These are phyloP conservation scores for Nakazawaea peltata DNA, from an alignment of 805 yeast species.

Conservation along the genomic window DNA sequence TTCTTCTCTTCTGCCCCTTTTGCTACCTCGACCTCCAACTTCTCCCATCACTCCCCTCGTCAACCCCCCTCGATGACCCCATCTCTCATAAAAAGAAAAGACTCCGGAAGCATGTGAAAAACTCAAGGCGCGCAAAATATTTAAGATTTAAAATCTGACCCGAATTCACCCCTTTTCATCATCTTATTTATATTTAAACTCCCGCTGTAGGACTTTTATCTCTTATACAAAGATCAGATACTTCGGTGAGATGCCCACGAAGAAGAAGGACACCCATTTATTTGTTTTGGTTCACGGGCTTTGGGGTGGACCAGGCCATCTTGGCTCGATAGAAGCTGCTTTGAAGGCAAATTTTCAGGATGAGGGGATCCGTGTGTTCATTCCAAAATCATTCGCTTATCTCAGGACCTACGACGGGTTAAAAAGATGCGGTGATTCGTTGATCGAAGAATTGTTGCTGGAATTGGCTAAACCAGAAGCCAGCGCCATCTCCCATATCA, in stretches of 20 bases:
- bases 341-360: conserved; percentile 31
- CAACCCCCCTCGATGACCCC: no score
- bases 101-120: no score
- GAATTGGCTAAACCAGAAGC: conserved; percentile 28
- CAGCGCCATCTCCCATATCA: conserved; percentile 40
- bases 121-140: no score
- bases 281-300: conserved; percentile 74
- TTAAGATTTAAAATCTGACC: no score
- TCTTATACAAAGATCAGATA: no score
- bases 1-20: neutral
- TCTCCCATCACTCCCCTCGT: no score
- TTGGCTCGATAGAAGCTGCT: conserved; percentile 37
- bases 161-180: no score
- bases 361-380: conserved; percentile 33
- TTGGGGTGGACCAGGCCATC: conserved; percentile 61
- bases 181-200: no score
- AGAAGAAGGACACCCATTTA: no score
- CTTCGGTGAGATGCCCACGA: no score
- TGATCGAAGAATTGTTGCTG: conserved; percentile 54
- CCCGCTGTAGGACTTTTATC: no score
- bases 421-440: conserved; percentile 60
- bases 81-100: no score
- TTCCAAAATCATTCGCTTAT: conserved; percentile 56
- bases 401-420: conserved; percentile 84
- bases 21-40: neutral